Evolutionary conservation across 768 basidiomycete genomes (phyloP).

Genomic region (Rossbeevera mucosa): DNA sequence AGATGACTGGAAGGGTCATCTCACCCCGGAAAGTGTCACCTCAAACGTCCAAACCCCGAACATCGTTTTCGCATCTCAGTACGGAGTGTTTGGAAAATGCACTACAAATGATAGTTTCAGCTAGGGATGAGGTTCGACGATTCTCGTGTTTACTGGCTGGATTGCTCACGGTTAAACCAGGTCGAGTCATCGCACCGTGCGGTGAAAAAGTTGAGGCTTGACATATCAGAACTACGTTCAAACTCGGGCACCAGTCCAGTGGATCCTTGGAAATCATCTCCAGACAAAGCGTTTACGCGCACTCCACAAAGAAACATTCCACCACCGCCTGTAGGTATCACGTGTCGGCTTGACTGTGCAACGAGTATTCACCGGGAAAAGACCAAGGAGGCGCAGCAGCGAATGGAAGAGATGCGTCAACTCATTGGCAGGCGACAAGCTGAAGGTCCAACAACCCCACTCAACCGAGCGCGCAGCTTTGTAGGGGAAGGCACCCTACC

Average conservation of each 20-base stretch:
- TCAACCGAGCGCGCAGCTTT: conserved; percentile 41
- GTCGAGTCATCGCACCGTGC: conserved; percentile 65
- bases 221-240: conserved; percentile 45
- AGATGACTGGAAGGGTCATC: conserved; percentile 37
- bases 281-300: conserved; percentile 47
- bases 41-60: conserved; percentile 38
- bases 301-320: conserved; percentile 41
- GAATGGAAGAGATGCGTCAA: conserved; percentile 80
- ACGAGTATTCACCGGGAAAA: conserved; percentile 35
- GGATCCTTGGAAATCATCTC: conserved; percentile 48
- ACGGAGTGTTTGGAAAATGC: conserved; percentile 43
- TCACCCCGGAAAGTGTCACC: conserved; percentile 56
- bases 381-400: conserved; percentile 72
- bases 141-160: not conserved
- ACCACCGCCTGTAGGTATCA: conserved; percentile 39
- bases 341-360: conserved; percentile 1
- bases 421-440: conserved; percentile 59
- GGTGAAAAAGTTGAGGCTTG: conserved; percentile 71
- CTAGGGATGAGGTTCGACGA: conserved; percentile 57
- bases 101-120: conserved; percentile 46
- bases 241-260: conserved; percentile 19
- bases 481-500: conserved; percentile 15
- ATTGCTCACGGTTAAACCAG: conserved; percentile 34
- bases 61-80: conserved; percentile 21
- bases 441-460: conserved; percentile 42